phyloP scores from a whole-genome alignment of 306 rosid genomes.

The Cicer cuneatum region DNA sequence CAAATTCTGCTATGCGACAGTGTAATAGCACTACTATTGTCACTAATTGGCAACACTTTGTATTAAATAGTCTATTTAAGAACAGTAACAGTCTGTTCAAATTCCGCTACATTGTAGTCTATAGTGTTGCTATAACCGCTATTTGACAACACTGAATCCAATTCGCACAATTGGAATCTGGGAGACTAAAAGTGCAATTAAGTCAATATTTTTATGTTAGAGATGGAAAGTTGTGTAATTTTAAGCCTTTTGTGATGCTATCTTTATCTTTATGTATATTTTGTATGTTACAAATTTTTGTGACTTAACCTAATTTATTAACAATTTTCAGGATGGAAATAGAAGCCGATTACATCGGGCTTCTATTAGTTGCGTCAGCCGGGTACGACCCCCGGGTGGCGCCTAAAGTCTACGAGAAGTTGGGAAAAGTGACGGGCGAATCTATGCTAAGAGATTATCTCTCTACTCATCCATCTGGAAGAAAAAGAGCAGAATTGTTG shows the following conservation, averaged over 20 bases:
- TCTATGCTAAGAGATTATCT: background rate
- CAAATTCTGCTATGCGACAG: too few relatives aligned
- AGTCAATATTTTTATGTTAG: background rate
- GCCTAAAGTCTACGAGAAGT: slow-evolving; percentile 28
- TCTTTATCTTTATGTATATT: background rate
- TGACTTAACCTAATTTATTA: background rate
- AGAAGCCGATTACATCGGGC: slow-evolving; percentile 26
- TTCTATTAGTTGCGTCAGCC: slow-evolving; percentile 62
- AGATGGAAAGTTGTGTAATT: background rate
- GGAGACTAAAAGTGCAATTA: too few relatives aligned
- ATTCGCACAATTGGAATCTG: too few relatives aligned
- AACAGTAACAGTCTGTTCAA: too few relatives aligned
- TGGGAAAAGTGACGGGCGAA: background rate
- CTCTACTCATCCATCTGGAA: slow-evolving; percentile 62
- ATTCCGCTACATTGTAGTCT: too few relatives aligned
- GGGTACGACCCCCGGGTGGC: slow-evolving; percentile 51
- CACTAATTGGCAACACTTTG: too few relatives aligned
- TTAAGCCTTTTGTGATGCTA: background rate
- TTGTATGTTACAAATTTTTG: background rate
- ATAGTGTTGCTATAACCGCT: too few relatives aligned
- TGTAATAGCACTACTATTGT: too few relatives aligned
- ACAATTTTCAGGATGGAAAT: slow-evolving; percentile 27
- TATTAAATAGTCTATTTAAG: too few relatives aligned
- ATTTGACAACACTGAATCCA: too few relatives aligned
- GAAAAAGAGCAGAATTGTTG: slow-evolving; percentile 70